Evolutionary conservation across 2,329 filamentous ascomycete genomes (phyloP).

Genomic region (Fusarium denticulatum): DNA sequence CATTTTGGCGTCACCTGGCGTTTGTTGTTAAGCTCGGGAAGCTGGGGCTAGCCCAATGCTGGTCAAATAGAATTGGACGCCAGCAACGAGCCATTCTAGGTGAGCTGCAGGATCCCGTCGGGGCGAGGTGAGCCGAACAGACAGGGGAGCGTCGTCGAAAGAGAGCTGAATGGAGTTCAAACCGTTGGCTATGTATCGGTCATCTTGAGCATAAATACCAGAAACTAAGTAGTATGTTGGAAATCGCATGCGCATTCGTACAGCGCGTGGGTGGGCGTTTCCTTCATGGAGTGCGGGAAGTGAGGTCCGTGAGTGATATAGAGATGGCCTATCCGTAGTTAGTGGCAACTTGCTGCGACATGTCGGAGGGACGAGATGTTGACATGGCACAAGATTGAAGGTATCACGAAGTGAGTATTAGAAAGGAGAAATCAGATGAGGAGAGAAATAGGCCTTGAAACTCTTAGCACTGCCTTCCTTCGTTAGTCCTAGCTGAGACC

Average conservation of each 20-base stretch:
- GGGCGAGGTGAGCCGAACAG: constrained; percentile 31
- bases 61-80: constrained; percentile 30
- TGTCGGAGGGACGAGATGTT: neutral
- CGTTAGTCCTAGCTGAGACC: constrained; percentile 37
- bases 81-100: constrained; percentile 36
- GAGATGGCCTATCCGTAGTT: constrained; percentile 2
- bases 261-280: neutral
- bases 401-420: neutral
- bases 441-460: neutral
- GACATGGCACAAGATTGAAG: neutral
- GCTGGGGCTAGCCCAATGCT: constrained; percentile 32
- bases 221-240: neutral
- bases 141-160: constrained; percentile 21
- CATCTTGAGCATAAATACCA: neutral
- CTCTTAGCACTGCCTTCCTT: constrained; percentile 12
- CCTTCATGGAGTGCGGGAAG: neutral
- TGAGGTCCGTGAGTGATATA: constrained; percentile 17
- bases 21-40: constrained; percentile 34
- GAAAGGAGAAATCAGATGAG: neutral
- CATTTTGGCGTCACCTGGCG: constrained; percentile 43
- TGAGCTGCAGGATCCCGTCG: constrained; percentile 39
- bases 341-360: constrained; percentile 12
- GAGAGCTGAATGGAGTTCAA: neutral
- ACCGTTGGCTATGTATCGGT: neutral
- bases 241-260: neutral